phyloP scores from a whole-genome alignment of 192 early-diverging fungal genomes.

The Umbelopsis vinacea region DNA sequence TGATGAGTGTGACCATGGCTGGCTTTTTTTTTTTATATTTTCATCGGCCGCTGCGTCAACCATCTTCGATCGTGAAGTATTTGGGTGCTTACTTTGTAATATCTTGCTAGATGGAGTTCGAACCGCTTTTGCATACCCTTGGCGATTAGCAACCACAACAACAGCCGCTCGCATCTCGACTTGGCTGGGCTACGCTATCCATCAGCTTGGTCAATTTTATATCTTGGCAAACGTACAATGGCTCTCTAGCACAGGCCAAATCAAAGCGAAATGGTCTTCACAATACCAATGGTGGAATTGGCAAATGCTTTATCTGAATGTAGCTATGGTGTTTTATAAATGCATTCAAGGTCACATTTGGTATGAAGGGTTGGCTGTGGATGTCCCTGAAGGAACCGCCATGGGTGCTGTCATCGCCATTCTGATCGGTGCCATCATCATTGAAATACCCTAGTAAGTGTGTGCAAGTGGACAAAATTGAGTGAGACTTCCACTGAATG shows the following conservation, averaged over 20 bases:
- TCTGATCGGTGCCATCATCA: constrained; percentile 34
- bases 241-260: constrained; percentile 10
- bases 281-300: constrained; percentile 38
- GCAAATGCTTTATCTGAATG: constrained; percentile 37
- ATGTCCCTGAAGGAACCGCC: constrained; percentile 38
- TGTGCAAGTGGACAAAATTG: background rate
- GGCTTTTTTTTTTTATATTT: background rate
- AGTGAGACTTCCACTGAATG: background rate
- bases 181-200: constrained; percentile 32
- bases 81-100: background rate
- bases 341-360: constrained; percentile 29
- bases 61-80: background rate
- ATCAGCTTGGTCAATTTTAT: constrained; percentile 36
- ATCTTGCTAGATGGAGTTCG: background rate
- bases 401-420: constrained; percentile 35
- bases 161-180: constrained; percentile 11
- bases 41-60: background rate
- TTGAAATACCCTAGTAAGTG: constrained; percentile 34
- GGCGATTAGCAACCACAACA: constrained; percentile 25
- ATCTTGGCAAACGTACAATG: constrained; percentile 29
- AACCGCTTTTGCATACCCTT: constrained; percentile 39
- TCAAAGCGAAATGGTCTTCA: constrained; percentile 26
- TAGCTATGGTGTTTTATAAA: constrained; percentile 33
- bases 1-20: no score
- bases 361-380: constrained; percentile 38